Base-by-base conservation (phyloP, 2,329 filamentous ascomycete genomes). In the Monosporascus sp. region DNA sequence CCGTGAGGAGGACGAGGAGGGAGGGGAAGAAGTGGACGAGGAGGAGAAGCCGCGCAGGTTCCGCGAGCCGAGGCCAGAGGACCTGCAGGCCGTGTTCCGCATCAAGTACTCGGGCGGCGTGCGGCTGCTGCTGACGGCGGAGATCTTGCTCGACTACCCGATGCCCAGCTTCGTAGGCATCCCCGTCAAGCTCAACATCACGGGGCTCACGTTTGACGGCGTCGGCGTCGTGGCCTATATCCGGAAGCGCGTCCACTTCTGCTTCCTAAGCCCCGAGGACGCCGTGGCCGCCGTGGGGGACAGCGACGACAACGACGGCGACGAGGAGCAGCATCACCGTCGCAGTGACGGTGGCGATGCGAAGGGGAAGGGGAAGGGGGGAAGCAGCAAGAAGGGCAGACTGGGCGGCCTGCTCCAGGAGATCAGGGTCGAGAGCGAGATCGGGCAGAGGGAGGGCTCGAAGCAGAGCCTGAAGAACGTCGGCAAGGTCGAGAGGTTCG, bases 101-200 rank as follows among this genome's bases (percentile, higher is more conserved):
- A 92, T 96, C 55, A 86, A 85, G 52, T 99, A 99, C 71, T 83
- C 87, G 2, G 94, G 94, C 35, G 88, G 97, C 65, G 81, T 99
- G 54, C 86, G 86, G 60, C 81, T 99, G 53, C 90, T 91, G 56
- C 78, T 99, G 49, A 97, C 94, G 24, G 92, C 94, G 1, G 92
- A 97, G 72, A 96, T 99, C 43, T 78, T 97, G 35, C 85, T 99
- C 37, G 94, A 99, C 72, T 99, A 99, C 69, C 94, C 94, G 1
- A 97, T 97, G 90, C 92, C 92, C 41, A 96, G 90, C 74, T 99
- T 99, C 65, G 93, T 97, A 2, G 91, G 92, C 14, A 93, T 99
- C 56, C 94, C 94, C 1, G 80, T 99, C 47, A 93, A 94, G 70
- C 79, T 99, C 26, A 96, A 93, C 69, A 95, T 99, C 61, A 97